phyloP scores from a whole-genome alignment of 2,329 filamentous ascomycete species.

The Emergomyces africanus region DNA sequence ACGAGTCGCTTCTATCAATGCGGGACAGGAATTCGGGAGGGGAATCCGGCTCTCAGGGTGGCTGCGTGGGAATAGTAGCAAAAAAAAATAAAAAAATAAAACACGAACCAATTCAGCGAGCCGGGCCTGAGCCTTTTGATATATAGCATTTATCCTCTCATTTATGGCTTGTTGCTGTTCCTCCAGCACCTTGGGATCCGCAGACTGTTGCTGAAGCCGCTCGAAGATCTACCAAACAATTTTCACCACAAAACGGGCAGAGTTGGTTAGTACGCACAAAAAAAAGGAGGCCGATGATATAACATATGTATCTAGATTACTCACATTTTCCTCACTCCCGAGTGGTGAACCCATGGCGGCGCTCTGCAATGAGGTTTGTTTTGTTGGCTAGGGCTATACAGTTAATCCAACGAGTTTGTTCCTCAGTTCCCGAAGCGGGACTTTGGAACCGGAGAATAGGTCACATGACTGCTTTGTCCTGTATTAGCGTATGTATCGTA shows the following conservation, averaged over 20 bases:
- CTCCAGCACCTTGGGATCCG: conserved; percentile 46
- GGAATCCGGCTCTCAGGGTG: no score
- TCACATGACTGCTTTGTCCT: background rate
- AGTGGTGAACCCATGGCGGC: conserved; percentile 33
- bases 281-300: background rate
- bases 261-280: conserved; percentile 2
- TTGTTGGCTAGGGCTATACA: no score
- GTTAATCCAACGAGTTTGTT: background rate
- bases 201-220: conserved; percentile 36
- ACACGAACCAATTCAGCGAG: conserved; percentile 50
- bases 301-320: conserved; percentile 11
- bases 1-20: background rate
- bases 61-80: background rate
- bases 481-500: background rate
- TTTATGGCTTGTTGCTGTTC: conserved; percentile 48
- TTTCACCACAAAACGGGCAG: background rate
- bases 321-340: conserved; percentile 30
- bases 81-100: background rate
- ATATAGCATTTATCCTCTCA: conserved; percentile 44
- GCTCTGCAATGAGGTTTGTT: conserved; percentile 24
- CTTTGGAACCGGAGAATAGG: background rate
- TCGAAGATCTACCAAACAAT: conserved; percentile 21
- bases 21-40: background rate
- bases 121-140: conserved; percentile 50
- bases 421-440: background rate